Percentiles rank a stretch among this genome's conserved stretches.
Conservation (phyloP, 148 eudicot species). For the Chenopodium formosanum region DNA sequence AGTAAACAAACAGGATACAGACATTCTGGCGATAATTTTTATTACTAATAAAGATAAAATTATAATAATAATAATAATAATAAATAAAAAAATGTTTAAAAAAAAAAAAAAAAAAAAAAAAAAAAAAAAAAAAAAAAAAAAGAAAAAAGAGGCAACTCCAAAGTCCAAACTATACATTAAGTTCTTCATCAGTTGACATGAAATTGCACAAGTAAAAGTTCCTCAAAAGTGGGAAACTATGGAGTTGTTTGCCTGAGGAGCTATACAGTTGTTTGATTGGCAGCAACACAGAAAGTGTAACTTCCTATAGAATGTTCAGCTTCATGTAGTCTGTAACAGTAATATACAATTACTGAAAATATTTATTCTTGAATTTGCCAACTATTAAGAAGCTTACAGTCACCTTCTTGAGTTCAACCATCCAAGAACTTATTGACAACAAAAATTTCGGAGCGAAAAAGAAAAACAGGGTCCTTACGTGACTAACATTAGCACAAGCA, state of each 20-base stretch:
- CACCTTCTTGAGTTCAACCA: neutral
- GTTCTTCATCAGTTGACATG: neutral
- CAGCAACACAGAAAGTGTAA: neutral
- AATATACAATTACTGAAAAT: neutral
- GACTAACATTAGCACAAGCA: neutral
- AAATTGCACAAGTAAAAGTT: neutral
- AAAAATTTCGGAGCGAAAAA: neutral
- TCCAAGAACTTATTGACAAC: neutral
- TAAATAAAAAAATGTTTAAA: too few species aligned
- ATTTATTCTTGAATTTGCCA: neutral
- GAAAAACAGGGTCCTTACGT: neutral
- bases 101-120: too few species aligned
- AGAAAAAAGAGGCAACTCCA: neutral
- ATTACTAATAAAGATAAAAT: neutral
- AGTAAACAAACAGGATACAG: neutral
- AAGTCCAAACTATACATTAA: neutral
- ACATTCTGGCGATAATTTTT: neutral
- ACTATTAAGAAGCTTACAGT: neutral
- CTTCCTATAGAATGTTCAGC: neutral
- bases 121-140: too few species aligned
- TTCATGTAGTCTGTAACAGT: neutral
- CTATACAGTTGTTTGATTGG: neutral
- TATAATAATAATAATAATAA: too few species aligned
- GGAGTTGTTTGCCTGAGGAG: neutral
- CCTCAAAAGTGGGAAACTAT: neutral